Conservation (phyloP, 2,329 filamentous ascomycete genomes). For the Neopestalotiopsis sp. region DNA sequence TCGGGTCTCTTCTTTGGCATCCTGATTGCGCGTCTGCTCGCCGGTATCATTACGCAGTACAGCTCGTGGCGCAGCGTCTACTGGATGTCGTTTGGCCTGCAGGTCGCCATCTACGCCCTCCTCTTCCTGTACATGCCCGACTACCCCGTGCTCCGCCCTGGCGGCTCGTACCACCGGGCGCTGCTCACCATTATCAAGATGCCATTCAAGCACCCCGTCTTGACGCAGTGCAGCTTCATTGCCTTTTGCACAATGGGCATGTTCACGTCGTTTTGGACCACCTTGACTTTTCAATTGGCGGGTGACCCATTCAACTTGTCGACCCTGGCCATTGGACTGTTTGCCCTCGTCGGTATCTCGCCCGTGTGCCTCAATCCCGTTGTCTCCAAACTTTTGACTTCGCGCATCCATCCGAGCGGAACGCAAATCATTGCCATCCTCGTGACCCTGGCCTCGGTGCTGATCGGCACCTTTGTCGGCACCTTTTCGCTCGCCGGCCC, state of each 20-base stretch:
- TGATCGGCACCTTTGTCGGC: conserved; percentile 37
- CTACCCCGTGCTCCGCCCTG: conserved; percentile 77
- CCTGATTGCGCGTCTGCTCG: conserved; percentile 76
- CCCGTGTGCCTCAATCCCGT: conserved; percentile 35
- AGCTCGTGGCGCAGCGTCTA: conserved; percentile 79
- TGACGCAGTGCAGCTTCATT: conserved; percentile 73
- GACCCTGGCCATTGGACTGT: conserved; percentile 34
- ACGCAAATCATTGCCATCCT: conserved; percentile 31
- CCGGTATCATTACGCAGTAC: conserved; percentile 76
- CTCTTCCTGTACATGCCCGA: conserved; percentile 81
- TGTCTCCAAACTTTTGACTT: conserved; percentile 31
- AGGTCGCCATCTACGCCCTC: conserved; percentile 68
- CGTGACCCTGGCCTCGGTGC: conserved; percentile 26
- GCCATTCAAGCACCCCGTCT: conserved; percentile 67
- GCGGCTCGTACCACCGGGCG: conserved; percentile 69
- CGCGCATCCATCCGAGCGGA: conserved; percentile 32
- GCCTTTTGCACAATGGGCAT: conserved; percentile 62
- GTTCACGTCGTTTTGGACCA: conserved; percentile 61
- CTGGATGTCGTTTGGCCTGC: conserved; percentile 76
- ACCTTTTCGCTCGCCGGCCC: conserved; percentile 39
- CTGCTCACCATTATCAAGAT: conserved; percentile 70
- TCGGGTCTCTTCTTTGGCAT: conserved; percentile 79
- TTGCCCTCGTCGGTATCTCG: conserved; percentile 35
- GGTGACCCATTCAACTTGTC: conserved; percentile 32
- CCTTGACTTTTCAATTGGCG: conserved; percentile 36